Percentiles rank a stretch among this genome's conserved stretches.
These are phyloP conservation scores for Cyphellophora attinorum DNA, from an alignment of 2,329 filamentous ascomycete species.

Conservation along the genomic window DNA sequence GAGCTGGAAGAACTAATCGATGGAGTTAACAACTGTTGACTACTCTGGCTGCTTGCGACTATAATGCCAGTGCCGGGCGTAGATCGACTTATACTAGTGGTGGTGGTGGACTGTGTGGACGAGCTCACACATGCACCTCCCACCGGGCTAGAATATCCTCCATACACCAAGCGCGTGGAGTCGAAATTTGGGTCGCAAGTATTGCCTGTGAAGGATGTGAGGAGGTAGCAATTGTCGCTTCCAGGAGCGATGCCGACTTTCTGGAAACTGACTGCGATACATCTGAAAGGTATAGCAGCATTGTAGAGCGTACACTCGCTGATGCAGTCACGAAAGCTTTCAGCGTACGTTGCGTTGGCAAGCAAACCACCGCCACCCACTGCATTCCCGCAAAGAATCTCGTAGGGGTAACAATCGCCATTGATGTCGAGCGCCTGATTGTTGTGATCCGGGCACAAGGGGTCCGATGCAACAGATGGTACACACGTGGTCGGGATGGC, in stretches of 20 bases:
- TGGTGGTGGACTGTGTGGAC: too few species aligned
- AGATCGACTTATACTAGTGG: too few species aligned
- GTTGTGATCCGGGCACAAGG: conserved; percentile 12
- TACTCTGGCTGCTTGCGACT: too few species aligned
- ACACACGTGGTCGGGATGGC: not conserved
- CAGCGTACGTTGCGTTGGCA: conserved; percentile 7
- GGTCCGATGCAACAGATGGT: not conserved
- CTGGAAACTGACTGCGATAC: conserved; percentile 12
- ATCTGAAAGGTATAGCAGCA: conserved; percentile 12
- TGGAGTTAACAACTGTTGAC: too few species aligned
- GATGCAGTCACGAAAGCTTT: conserved; percentile 9
- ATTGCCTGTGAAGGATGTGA: conserved; percentile 8
- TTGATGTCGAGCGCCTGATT: conserved; percentile 13
- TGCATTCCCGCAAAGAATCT: conserved; percentile 10
- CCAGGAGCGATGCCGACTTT: conserved; percentile 4
- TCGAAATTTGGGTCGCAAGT: conserved; percentile 2
- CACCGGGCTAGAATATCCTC: conserved; percentile 6
- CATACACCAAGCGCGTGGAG: conserved; percentile 8
- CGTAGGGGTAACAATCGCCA: conserved; percentile 12
- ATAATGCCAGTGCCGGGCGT: too few species aligned
- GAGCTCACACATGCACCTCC: not conserved
- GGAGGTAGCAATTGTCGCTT: conserved; percentile 9
- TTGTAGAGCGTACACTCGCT: conserved; percentile 12
- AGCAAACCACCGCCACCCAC: conserved; percentile 7
- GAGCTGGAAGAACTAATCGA: too few species aligned